Conservation (phyloP, 2,329 filamentous ascomycete species). For the Fusarium coffeatum region DNA sequence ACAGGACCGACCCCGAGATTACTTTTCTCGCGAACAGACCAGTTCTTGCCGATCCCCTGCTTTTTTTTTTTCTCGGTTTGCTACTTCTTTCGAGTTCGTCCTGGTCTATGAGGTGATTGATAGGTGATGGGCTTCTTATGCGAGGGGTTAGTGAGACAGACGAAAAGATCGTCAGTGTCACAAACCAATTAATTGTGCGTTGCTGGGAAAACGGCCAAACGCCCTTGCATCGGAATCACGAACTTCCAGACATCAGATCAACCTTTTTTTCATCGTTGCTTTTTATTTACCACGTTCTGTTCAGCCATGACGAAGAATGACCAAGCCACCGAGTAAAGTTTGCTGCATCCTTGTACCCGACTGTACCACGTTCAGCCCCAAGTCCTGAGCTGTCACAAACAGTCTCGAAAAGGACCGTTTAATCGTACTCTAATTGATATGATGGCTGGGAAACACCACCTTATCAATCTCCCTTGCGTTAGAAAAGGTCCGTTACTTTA, state of each 20-base stretch:
- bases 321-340: neutral
- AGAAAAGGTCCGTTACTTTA: neutral
- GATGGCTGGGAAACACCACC: neutral
- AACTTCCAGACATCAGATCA: neutral
- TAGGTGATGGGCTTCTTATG: neutral
- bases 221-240: constrained; percentile 23
- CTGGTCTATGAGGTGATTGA: neutral
- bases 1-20: neutral
- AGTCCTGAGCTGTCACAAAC: neutral
- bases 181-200: neutral
- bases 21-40: neutral
- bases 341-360: neutral
- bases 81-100: neutral
- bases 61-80: neutral
- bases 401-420: neutral
- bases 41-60: constrained; percentile 18
- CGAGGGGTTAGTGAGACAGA: constrained; percentile 30
- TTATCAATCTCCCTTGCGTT: constrained; percentile 14
- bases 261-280: neutral
- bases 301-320: constrained; percentile 1
- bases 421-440: neutral
- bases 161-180: constrained; percentile 22
- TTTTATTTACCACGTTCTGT: neutral
- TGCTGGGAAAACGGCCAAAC: constrained; percentile 1
- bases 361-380: neutral